phyloP scores from a whole-genome alignment of 495 filamentous ascomycete genomes.

The Collariella sp. region DNA sequence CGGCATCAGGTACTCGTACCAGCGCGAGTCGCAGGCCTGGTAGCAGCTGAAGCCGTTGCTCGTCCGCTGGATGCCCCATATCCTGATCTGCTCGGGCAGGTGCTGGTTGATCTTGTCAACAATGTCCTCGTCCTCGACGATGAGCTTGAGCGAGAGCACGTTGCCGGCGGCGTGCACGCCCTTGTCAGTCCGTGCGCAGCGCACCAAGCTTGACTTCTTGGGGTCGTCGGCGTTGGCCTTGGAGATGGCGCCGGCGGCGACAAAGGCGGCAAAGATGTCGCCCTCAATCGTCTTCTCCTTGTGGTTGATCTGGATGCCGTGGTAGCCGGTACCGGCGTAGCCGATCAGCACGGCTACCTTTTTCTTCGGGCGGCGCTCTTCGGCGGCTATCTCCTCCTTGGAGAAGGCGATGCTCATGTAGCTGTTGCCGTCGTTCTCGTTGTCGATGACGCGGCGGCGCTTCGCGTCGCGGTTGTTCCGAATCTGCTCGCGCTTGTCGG shows the following conservation, averaged over 20 bases:
- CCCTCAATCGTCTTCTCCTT: conserved; percentile 90
- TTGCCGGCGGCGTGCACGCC: conserved; percentile 97
- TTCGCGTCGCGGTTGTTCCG: conserved; percentile 49
- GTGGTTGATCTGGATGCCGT: conserved; percentile 79
- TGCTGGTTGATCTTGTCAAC: conserved; percentile 83
- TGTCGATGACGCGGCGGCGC: conserved; percentile 40
- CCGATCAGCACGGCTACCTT: conserved; percentile 94
- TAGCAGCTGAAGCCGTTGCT: conserved; percentile 85
- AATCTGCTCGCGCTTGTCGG: conserved; percentile 56
- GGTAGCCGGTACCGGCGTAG: conserved; percentile 95
- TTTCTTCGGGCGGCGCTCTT: conserved; percentile 80
- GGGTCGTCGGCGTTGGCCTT: conserved; percentile 94
- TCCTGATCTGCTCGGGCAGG: conserved; percentile 76
- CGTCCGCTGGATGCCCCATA: conserved; percentile 85
- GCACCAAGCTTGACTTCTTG: conserved; percentile 87
- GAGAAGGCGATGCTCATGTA: conserved; percentile 40
- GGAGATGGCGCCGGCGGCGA: conserved; percentile 84
- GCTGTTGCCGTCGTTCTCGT: conserved; percentile 27
- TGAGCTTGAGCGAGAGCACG: conserved; percentile 89
- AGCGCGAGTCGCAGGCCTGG: conserved; percentile 81
- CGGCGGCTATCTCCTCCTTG: conserved; percentile 69
- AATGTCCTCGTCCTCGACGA: conserved; percentile 81
- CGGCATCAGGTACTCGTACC: conserved; percentile 94
- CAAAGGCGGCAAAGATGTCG: conserved; percentile 87
- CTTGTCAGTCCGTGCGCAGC: conserved; percentile 94